Conservation (phyloP, 2,329 filamentous ascomycete species). For the Botrytis paeoniae region DNA sequence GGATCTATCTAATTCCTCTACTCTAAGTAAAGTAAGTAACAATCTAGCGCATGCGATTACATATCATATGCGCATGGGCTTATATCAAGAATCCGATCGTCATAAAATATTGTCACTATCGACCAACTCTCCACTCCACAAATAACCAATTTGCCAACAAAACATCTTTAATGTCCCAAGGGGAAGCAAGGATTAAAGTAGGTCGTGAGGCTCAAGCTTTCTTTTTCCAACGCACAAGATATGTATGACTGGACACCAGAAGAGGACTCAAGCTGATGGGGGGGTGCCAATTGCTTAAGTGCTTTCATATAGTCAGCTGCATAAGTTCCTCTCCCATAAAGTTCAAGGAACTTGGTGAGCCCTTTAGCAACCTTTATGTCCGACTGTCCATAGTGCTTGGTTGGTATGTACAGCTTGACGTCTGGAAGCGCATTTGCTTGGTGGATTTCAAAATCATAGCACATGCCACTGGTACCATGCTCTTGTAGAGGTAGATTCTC, state of each 20-base stretch:
- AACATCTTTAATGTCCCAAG: not conserved
- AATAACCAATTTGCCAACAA: not conserved
- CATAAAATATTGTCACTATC: not conserved
- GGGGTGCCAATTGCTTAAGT: not conserved
- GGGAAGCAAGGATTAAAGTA: constrained; percentile 2
- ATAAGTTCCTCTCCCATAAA: not conserved
- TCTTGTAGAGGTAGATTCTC: not conserved
- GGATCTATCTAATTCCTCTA: not conserved
- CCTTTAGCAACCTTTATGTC: not conserved
- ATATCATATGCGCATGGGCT: not conserved
- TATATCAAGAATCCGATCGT: not conserved
- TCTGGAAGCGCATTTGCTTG: constrained; percentile 5
- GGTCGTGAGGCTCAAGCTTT: not conserved
- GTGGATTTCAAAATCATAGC: constrained; percentile 3
- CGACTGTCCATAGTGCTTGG: not conserved
- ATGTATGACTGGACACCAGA: constrained; percentile 1
- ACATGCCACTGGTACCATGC: not conserved
- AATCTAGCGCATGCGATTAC: not conserved
- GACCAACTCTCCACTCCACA: not conserved
- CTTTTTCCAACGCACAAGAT: not conserved
- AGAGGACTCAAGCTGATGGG: constrained; percentile 7
- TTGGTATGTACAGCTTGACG: constrained; percentile 5
- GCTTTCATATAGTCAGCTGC: not conserved
- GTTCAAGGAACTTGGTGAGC: not conserved
- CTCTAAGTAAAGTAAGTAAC: not conserved